Evolutionary conservation across 495 filamentous ascomycete species (phyloP), one percentile per base, ranked within the genome.

Genomic region (Penicillium maclennaniae): DNA sequence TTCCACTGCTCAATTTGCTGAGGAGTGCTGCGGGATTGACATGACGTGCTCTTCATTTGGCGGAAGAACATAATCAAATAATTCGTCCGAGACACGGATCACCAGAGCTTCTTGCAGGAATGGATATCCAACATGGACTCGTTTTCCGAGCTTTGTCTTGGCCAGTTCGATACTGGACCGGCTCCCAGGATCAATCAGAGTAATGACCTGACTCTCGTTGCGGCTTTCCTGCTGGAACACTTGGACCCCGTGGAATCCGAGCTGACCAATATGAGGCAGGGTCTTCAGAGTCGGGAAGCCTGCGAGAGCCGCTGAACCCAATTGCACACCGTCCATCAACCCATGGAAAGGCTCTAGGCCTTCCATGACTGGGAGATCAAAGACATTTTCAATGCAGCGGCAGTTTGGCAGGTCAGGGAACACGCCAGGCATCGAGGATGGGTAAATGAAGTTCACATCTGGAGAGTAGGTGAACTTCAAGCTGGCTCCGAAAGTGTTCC

Each of bases 151-250:
- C 58, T 89, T 91, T 55, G 72, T 66, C 63, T 89, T 90, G 4
- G 92, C 91, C 42, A 79, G 65, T 56, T 87, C 84, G 34, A 85
- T 76, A 56, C 79, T 88, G 38, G 86, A 85, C 19, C 85, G 81
- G 53, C 72, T 73, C 47, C 89, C 90, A 7, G 87, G 80, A 49
- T 92, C 86, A 36, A 85, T 69, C 26, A 97, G 71, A 12, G 87
- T 95, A 53, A 97, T 78, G 14, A 97, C 81, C 88, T 97, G 95
- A 63, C 91, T 97, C 75, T 97, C 89, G 59, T 97, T 97, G 47
- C 92, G 85, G 63, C 90, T 96, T 41, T 97, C 92, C 55, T 95
- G 91, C 66, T 95, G 89, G 73, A 99, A 99, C n/a, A 99, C 88
- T 56, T 82, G 90, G 42, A 99, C 90, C 10, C 89, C 89, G 66